Evolutionary conservation across 805 yeast genomes (phyloP), one percentile per base, ranked within the genome.

Genomic region (Candida maesae): DNA sequence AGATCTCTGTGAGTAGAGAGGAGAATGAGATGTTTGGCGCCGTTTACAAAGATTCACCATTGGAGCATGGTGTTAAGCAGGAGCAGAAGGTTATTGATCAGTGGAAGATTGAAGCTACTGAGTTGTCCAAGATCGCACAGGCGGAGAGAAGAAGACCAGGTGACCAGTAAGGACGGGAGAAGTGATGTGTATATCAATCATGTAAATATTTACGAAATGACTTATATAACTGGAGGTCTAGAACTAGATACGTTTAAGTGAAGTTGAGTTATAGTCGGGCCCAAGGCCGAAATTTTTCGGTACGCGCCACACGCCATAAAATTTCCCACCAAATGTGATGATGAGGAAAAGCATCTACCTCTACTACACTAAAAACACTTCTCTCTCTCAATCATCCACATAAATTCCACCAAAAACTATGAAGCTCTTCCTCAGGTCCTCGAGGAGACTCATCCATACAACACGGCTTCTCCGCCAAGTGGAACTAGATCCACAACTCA

Each of bases 1-100:
- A 82, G 59, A 67, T 70, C 57, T 75, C 76, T 58, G 71, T 91
- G 2, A 76, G 86, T 4, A 73, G 71, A 45, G 99, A 93, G 71
- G 96, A 93, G 61, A 77, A 88, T 8, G 71, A 70, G 42, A 82
- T 93, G 95, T 79, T 70, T 58, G 97, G 98, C 16, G 83, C 95
- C 1, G 75, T 81, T 8, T 86, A 71, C 62, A 77, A 78, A 29
- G 67, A 74, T 28, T 68, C 85, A 26, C 65, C 78, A 46, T 63
- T 88, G 44, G 84, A 83, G 38, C 69, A 71, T 55, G 95, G 93
- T 51, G 63, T 86, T 39, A 72, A 73, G 41, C 70, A 73, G 52
- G 99, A 91, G 67, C 85, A 84, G 59, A 68, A 68, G 49, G 73
- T 74, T 31, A 73, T 91, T 38, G 83, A 78, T 44, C 68, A 74